Base-by-base conservation (phyloP, 139 green algal genomes). In the Micractinium conductrix region DNA sequence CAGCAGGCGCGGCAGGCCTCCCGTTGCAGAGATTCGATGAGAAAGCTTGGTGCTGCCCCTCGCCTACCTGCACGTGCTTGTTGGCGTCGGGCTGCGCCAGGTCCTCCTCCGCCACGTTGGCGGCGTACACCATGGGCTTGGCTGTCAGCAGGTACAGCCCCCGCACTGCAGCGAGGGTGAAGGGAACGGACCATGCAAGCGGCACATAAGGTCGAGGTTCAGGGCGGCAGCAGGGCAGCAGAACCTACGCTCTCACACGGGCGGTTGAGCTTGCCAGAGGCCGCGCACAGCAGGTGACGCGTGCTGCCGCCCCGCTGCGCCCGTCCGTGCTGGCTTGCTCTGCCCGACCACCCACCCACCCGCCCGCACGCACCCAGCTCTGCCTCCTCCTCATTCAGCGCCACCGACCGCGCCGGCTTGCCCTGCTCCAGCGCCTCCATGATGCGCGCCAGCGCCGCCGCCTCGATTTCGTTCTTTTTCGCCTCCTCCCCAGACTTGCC, bases 31-130 rank as follows among this genome's bases (percentile, higher is more conserved):
- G n/a, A n/a, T n/a, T n/a, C n/a, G n/a, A n/a, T n/a, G n/a, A n/a
- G n/a, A n/a, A n/a, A n/a, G 26, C 62, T 38, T 3, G 62, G 9
- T 14, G 37, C 37, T 33, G 37, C 37, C 68, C 37, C 4, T 14
- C 69, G 43, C 83, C n/a, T n/a, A 92, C 93, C 86, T 94, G 62
- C 21, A 98, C 96, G 78, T 98, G 88, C 30, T 53, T n/a, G 91
- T 99, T 99, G 88, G 85, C 93, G 10, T 88, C 94, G 53, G 91
- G 71, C 79, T 94, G 83, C 1, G 93, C 94, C 1, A 99, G 91
- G 74, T 99, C 96, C 14, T 93, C 91, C 89, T 99, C 97, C 0
- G 88, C 78, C 33, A 99, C 96, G 83, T 99, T 99, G 28, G 95
- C 97, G 1, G 94, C 95, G 73, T 97, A 98, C 24, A 96, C 91